Evolutionary conservation across 2,329 filamentous ascomycete genomes (phyloP), one percentile per base, ranked within the genome.

Genomic region (Emydomyces testavorans): DNA sequence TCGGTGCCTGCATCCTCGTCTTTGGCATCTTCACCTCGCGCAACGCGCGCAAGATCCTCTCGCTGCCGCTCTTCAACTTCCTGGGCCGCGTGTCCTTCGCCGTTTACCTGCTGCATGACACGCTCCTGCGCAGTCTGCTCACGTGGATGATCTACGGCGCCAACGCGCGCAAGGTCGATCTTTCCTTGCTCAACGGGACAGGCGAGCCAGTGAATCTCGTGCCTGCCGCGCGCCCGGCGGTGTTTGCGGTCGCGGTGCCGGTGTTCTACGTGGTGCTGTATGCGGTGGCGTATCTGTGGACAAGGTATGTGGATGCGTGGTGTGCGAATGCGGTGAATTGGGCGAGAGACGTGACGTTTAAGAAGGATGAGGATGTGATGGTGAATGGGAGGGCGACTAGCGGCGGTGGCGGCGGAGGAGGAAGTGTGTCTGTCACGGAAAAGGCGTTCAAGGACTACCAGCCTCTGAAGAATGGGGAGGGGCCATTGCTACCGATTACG

Each of bases 21-120:
- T 44, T 50, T 2, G 55, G 56, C 6, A 53, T 58, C 13, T 54
- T 56, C 37, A 54, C 57, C 45, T 59, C 58, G 2, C 49, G 46
- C 23, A 49, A 51, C 34, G 50, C 54, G 16, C 50, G 52, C 11
- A 38, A 40, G 1, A 7, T 58, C 11, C 51, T 60, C 5, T 50
- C 54, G 2, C 24, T 32, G 1, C 53, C 56, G 0, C 23, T 59
- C 8, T 55, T 59, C 52, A 57, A 55, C 18, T 60, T 56, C 50
- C 47, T 60, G 5, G 58, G 58, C 23, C 52, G 55, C 2, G 51
- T 57, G 4, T 59, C 57, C 20, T 59, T 60, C 47, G 52, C 57
- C 8, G 53, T 60, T 4, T 60, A 60, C 51, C 50, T 60, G 10
- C 48, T 60, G 4, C 58, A 60, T 50, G 52, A 56, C 34, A 54